A percentile compares a stretch with the other conserved stretches of the same genome.
These are phyloP conservation scores for Zasmidium citrigriseum DNA, from an alignment of 2,329 filamentous ascomycete genomes.

Conservation along the genomic window DNA sequence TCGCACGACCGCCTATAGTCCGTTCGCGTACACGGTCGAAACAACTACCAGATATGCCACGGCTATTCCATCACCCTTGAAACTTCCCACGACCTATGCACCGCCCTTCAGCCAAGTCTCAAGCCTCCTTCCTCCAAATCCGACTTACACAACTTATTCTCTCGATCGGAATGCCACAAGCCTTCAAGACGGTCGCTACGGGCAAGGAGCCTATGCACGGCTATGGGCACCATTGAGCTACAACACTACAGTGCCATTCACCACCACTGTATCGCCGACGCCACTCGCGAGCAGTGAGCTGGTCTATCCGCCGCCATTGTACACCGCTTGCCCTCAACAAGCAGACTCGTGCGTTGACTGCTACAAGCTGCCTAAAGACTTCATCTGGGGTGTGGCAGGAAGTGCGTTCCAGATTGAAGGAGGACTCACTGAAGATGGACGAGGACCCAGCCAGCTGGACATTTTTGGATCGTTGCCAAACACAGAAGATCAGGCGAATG, in stretches of 20 bases:
- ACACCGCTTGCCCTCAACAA: slow-evolving; percentile 33
- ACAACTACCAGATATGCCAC: slow-evolving; percentile 26
- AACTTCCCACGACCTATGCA: slow-evolving; percentile 20
- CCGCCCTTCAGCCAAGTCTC: slow-evolving; percentile 20
- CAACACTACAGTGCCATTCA: slow-evolving; percentile 27
- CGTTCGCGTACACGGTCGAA: slow-evolving; percentile 21
- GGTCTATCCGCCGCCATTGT: slow-evolving; percentile 36
- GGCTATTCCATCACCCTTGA: slow-evolving; percentile 18
- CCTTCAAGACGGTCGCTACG: slow-evolving; percentile 24
- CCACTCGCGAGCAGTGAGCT: slow-evolving; percentile 38
- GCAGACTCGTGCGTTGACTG: slow-evolving; percentile 32
- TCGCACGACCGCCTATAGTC: slow-evolving; percentile 15
- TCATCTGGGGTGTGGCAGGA: slow-evolving; percentile 36
- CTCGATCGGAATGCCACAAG: slow-evolving; percentile 18
- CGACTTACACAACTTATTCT: slow-evolving; percentile 21
- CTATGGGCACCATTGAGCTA: slow-evolving; percentile 23
- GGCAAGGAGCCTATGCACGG: slow-evolving; percentile 24
- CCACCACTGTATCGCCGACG: slow-evolving; percentile 35
- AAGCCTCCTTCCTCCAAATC: slow-evolving; percentile 19
- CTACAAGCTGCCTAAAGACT: slow-evolving; percentile 34
- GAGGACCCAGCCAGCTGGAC: slow-evolving; percentile 28
- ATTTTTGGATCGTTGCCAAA: slow-evolving; percentile 14
- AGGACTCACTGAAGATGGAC: slow-evolving; percentile 31
- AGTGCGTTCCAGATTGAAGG: slow-evolving; percentile 38
- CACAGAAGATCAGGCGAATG: slow-evolving; percentile 32